Conservation (phyloP, 345 rosid species). For the Theobroma cacao region DNA sequence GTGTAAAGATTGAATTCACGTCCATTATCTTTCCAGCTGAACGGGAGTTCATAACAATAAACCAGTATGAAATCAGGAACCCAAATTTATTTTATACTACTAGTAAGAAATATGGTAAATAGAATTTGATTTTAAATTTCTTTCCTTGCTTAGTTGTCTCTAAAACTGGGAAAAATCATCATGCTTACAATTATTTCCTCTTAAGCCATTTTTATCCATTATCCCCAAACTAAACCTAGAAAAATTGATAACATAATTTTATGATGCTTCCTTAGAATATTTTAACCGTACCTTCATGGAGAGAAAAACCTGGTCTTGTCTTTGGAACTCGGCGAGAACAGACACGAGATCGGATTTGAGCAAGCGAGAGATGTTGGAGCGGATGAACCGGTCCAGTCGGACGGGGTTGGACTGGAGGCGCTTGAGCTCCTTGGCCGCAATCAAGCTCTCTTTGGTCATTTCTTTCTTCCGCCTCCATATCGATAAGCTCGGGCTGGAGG, state of each 20-base stretch:
- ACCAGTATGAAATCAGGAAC: background rate
- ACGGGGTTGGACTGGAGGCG: constrained; percentile 57
- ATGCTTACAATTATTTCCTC: background rate
- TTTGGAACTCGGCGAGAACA: constrained; percentile 85
- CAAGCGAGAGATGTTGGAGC: constrained; percentile 71
- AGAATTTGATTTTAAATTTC: background rate
- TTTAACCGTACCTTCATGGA: constrained; percentile 67
- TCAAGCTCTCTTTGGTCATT: constrained; percentile 81
- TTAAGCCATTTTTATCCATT: background rate
- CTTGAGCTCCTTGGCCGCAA: constrained; percentile 80
- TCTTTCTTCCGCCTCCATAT: constrained; percentile 96
- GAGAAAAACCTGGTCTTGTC: constrained; percentile 87
- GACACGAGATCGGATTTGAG: constrained; percentile 85
- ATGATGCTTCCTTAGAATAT: background rate
- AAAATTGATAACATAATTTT: background rate
- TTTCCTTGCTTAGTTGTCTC: background rate
- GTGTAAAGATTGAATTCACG: background rate
- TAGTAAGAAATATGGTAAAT: background rate
- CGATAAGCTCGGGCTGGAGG: constrained; percentile 89
- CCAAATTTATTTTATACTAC: background rate
- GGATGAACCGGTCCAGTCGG: constrained; percentile 61
- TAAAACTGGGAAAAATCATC: background rate
- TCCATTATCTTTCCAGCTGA: background rate
- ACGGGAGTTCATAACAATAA: background rate
- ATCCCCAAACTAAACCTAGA: background rate